Evolutionary conservation across 371 early-diverging fungal genomes (phyloP).

Genomic region (Mortierella sp.): DNA sequence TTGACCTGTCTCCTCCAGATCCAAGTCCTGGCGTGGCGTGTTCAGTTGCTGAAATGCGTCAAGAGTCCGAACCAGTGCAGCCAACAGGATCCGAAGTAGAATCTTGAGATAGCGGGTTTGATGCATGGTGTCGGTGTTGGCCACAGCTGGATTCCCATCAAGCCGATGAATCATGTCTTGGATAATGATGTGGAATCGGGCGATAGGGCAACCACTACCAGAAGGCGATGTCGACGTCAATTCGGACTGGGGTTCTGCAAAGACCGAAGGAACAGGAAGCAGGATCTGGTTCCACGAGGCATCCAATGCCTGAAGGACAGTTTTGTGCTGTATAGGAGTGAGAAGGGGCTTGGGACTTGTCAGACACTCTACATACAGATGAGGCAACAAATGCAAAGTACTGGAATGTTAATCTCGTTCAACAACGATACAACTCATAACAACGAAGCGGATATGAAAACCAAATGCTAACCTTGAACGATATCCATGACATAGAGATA

Average conservation of each 20-base stretch:
- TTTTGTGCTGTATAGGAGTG: background rate
- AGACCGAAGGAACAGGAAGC: background rate
- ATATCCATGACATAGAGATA: background rate
- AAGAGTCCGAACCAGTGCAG: background rate
- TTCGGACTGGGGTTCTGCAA: background rate
- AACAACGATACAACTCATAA: too few species aligned
- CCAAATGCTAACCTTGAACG: background rate
- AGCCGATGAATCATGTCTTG: background rate
- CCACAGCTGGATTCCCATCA: background rate
- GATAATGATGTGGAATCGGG: background rate
- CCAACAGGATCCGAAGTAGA: background rate
- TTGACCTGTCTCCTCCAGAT: too few species aligned
- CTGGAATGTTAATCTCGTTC: background rate
- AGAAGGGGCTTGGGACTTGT: background rate
- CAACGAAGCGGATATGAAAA: too few species aligned
- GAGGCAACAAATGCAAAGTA: too few species aligned
- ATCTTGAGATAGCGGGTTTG: background rate
- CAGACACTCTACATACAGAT: background rate
- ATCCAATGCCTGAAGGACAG: background rate
- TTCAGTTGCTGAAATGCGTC: background rate
- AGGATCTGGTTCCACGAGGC: background rate
- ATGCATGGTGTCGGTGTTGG: background rate
- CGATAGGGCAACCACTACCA: background rate
- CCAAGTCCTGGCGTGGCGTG: too few species aligned
- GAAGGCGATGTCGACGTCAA: background rate